Conservation (phyloP, 2,329 filamentous ascomycete species). For the Scolecobasidium constrictum region DNA sequence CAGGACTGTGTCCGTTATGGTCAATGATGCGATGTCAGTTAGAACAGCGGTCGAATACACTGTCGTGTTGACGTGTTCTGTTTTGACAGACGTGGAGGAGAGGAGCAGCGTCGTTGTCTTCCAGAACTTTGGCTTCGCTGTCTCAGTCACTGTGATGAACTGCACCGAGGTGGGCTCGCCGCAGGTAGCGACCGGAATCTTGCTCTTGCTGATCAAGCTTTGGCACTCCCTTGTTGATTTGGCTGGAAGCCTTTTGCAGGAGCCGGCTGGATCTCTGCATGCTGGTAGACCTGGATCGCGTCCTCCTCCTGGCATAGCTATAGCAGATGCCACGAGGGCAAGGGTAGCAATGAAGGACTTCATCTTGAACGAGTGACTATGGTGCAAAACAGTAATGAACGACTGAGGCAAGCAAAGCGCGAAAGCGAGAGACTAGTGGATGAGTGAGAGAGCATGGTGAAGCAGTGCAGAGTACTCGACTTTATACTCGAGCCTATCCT, state of each 20-base stretch:
- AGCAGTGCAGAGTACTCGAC: too few species aligned
- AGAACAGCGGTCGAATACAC: background rate
- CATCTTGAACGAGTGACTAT: background rate
- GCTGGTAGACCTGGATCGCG: too few species aligned
- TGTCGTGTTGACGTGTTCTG: background rate
- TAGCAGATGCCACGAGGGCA: background rate
- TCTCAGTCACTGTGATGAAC: background rate
- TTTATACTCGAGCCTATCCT: too few species aligned
- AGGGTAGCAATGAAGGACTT: background rate
- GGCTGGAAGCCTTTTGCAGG: background rate
- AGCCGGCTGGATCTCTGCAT: background rate
- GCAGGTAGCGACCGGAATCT: background rate
- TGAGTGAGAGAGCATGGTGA: too few species aligned
- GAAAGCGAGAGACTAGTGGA: too few species aligned
- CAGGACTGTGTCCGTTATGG: background rate
- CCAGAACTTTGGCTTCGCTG: background rate
- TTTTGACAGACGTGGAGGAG: background rate
- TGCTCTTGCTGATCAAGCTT: background rate
- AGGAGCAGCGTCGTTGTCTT: background rate
- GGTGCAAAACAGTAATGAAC: background rate
- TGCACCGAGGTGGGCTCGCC: background rate
- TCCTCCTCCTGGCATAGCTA: background rate
- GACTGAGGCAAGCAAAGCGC: too few species aligned
- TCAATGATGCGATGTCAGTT: too few species aligned
- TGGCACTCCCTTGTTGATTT: background rate